Conservation (phyloP, 2,329 filamentous ascomycete species). For the Aspergillus pseudonomiae region DNA sequence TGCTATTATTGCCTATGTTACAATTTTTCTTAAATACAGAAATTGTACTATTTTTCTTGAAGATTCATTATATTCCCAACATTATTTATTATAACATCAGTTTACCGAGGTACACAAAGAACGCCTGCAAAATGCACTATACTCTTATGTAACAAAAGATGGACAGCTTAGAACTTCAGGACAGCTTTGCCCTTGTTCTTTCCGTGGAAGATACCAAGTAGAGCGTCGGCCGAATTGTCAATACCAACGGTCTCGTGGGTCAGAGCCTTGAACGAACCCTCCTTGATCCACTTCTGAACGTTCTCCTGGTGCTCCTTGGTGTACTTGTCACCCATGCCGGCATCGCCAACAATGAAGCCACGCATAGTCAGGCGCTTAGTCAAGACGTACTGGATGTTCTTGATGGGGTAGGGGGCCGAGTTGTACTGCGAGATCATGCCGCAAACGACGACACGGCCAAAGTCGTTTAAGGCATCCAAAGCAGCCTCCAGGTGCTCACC, state of each 20-base stretch:
- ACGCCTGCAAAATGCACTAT: constrained; percentile 15
- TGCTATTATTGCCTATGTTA: background rate
- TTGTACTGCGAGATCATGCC: constrained; percentile 81
- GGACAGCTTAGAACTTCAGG: constrained; percentile 61
- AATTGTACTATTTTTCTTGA: background rate
- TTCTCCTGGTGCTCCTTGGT: constrained; percentile 73
- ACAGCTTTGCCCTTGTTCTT: constrained; percentile 88
- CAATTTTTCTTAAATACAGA: too few relatives aligned
- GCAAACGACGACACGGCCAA: constrained; percentile 67
- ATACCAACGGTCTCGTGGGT: constrained; percentile 73
- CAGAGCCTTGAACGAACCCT: constrained; percentile 74
- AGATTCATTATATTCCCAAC: background rate
- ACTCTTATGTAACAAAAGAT: background rate
- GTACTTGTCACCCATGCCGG: constrained; percentile 69
- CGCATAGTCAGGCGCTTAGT: constrained; percentile 67
- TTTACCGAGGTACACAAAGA: background rate
- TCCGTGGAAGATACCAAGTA: constrained; percentile 74
- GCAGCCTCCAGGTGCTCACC: constrained; percentile 74
- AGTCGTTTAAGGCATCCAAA: constrained; percentile 63
- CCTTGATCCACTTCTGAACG: constrained; percentile 73
- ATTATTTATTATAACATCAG: constrained; percentile 4
- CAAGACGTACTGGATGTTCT: constrained; percentile 67
- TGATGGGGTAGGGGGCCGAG: constrained; percentile 66
- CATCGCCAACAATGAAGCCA: constrained; percentile 74
- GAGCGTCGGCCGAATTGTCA: constrained; percentile 72